Conservation (phyloP, 257 asterid genomes). For the Lycium ferocissimum region DNA sequence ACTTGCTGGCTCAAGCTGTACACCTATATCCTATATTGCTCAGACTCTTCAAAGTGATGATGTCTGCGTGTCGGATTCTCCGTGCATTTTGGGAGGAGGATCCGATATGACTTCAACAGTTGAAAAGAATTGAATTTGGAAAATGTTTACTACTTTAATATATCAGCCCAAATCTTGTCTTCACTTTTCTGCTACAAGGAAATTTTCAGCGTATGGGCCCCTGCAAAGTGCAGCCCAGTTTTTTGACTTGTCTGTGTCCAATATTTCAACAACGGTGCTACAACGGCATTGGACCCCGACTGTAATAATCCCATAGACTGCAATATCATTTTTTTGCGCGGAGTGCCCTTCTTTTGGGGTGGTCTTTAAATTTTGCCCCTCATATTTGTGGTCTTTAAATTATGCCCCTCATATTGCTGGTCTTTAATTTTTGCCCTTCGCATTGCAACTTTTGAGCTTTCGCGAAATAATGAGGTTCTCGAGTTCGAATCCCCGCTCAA, state of each 20-base stretch:
- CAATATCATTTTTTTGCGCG: too few species aligned
- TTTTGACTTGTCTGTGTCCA: conserved; percentile 67
- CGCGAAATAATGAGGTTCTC: too few species aligned
- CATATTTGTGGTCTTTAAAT: too few species aligned
- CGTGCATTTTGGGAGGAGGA: neutral
- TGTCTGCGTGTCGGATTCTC: neutral
- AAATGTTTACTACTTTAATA: neutral
- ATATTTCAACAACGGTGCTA: conserved; percentile 80
- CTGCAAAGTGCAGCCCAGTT: conserved; percentile 57
- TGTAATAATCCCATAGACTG: conserved; percentile 76
- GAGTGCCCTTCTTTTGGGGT: too few species aligned
- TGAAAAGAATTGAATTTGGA: neutral
- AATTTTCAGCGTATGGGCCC: conserved; percentile 47
- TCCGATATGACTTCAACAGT: neutral
- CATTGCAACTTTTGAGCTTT: too few species aligned
- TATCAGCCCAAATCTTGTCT: conserved; percentile 13
- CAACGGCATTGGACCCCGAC: conserved; percentile 83
- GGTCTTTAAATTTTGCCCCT: too few species aligned
- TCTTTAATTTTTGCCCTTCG: too few species aligned
- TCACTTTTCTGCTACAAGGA: conserved; percentile 32
- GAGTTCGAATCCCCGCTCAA: too few species aligned
- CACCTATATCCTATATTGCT: neutral
- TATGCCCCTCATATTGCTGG: too few species aligned
- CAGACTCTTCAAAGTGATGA: neutral
- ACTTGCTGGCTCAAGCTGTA: neutral